Evolutionary conservation across 768 basidiomycete genomes (phyloP).

Genomic region (Termitomyces sp.): DNA sequence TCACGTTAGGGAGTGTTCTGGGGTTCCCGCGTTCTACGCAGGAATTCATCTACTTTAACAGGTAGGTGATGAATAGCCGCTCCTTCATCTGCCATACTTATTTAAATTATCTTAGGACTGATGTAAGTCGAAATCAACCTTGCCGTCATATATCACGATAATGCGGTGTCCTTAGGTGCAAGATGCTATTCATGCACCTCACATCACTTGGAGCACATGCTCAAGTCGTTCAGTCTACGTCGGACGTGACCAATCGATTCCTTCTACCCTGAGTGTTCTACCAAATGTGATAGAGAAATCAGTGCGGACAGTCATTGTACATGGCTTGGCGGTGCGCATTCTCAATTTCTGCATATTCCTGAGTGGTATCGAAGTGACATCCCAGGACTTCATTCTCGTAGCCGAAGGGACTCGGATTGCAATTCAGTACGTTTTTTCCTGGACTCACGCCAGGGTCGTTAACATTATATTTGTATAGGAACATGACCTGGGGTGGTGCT

Average conservation of each 20-base stretch:
- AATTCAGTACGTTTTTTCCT: slow-evolving; percentile 37
- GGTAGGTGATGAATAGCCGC: slow-evolving; percentile 23
- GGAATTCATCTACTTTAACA: slow-evolving; percentile 54
- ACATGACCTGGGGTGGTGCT: slow-evolving; percentile 50
- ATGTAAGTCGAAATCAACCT: slow-evolving; percentile 22
- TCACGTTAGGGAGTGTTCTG: slow-evolving; percentile 48
- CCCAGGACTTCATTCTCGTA: slow-evolving; percentile 37
- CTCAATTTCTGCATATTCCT: slow-evolving; percentile 5
- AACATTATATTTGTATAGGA: slow-evolving; percentile 20
- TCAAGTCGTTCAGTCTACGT: slow-evolving; percentile 50
- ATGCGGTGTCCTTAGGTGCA: slow-evolving; percentile 28
- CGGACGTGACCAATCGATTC: slow-evolving; percentile 50
- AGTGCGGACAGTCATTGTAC: slow-evolving; percentile 58
- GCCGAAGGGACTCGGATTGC: slow-evolving; percentile 50
- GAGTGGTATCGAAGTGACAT: neutral
- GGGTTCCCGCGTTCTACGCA: slow-evolving; percentile 66
- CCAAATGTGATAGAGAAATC: slow-evolving; percentile 72
- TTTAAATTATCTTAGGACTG: slow-evolving; percentile 22
- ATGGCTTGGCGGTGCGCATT: slow-evolving; percentile 56
- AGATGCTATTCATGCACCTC: slow-evolving; percentile 62
- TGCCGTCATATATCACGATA: neutral
- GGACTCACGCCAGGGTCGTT: neutral
- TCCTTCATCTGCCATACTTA: neutral
- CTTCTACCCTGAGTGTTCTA: slow-evolving; percentile 59
- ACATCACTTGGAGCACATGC: slow-evolving; percentile 57